Conservation (phyloP, 768 basidiomycete species). For the Agaricus sinodeliciosus region DNA sequence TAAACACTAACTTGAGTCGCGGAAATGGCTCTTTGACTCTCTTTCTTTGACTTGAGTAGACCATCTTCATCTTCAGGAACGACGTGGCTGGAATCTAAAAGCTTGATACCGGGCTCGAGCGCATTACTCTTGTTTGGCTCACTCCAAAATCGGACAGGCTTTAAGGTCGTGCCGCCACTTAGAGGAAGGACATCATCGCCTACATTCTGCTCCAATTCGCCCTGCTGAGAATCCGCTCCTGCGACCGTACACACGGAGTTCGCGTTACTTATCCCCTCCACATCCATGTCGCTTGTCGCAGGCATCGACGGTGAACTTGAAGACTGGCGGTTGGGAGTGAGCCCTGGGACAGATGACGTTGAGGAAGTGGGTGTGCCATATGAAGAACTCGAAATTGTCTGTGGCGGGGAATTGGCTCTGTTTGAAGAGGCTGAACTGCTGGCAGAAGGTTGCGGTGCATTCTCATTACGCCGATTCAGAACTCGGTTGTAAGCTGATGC, state of each 20-base stretch:
- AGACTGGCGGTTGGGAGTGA: constrained; percentile 56
- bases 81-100: constrained; percentile 24
- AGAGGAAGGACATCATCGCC: constrained; percentile 25
- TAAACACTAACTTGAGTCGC: constrained; percentile 18
- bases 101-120: constrained; percentile 35
- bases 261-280: constrained; percentile 18
- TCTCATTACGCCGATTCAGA: constrained; percentile 5
- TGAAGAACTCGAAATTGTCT: constrained; percentile 12
- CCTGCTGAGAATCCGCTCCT: constrained; percentile 12
- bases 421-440: constrained; percentile 13
- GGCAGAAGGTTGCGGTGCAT: constrained; percentile 10
- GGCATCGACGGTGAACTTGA: constrained; percentile 50
- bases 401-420: constrained; percentile 13
- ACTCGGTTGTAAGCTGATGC: constrained; percentile 24
- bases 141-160: constrained; percentile 39
- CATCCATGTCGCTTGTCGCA: constrained; percentile 32
- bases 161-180: constrained; percentile 29
- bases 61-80: constrained; percentile 23
- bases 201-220: constrained; percentile 11
- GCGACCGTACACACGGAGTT: constrained; percentile 7
- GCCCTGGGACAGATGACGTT: constrained; percentile 48
- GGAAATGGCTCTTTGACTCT: constrained; percentile 19
- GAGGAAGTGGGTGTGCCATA: constrained; percentile 32
- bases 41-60: constrained; percentile 22
- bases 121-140: constrained; percentile 23